Conservation (phyloP, 768 basidiomycete species). For the Boletellus ananas region DNA sequence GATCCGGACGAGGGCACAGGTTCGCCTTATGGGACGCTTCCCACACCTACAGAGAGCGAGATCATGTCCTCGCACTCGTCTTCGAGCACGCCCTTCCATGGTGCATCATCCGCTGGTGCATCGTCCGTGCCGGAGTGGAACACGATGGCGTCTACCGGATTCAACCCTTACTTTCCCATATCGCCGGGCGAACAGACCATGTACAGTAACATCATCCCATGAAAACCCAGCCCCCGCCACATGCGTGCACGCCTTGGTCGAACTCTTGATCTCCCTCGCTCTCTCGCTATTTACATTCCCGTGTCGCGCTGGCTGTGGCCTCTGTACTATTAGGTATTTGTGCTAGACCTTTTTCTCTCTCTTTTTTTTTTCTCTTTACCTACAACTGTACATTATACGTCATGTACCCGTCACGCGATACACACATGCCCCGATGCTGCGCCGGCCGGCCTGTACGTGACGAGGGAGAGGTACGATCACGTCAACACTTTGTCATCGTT, state of each 20-base stretch:
- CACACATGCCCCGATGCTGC: background rate
- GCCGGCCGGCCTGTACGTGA: too few species aligned
- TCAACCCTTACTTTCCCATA: conserved; percentile 69
- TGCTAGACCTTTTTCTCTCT: conserved; percentile 21
- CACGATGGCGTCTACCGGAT: conserved; percentile 49
- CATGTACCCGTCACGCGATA: conserved; percentile 27
- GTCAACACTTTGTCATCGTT: too few species aligned
- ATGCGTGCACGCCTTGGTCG: too few species aligned
- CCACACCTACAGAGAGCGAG: conserved; percentile 63
- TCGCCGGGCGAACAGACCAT: conserved; percentile 51
- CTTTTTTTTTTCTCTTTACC: background rate
- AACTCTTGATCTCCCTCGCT: too few species aligned
- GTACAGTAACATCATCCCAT: conserved; percentile 56
- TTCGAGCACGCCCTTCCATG: conserved; percentile 39
- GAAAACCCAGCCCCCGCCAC: conserved; percentile 16
- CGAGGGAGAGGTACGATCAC: too few species aligned
- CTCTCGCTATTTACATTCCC: conserved; percentile 18
- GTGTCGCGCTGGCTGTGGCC: conserved; percentile 32
- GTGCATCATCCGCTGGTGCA: conserved; percentile 41
- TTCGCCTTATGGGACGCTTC: conserved; percentile 51
- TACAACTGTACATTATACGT: conserved; percentile 31
- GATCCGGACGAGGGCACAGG: conserved; percentile 47
- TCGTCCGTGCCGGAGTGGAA: conserved; percentile 57
- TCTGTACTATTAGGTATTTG: conserved; percentile 24
- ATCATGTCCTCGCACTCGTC: conserved; percentile 45